Evolutionary conservation across 768 basidiomycete genomes (phyloP), one percentile per base, ranked within the genome.

Genomic region (Agaricus blazei): DNA sequence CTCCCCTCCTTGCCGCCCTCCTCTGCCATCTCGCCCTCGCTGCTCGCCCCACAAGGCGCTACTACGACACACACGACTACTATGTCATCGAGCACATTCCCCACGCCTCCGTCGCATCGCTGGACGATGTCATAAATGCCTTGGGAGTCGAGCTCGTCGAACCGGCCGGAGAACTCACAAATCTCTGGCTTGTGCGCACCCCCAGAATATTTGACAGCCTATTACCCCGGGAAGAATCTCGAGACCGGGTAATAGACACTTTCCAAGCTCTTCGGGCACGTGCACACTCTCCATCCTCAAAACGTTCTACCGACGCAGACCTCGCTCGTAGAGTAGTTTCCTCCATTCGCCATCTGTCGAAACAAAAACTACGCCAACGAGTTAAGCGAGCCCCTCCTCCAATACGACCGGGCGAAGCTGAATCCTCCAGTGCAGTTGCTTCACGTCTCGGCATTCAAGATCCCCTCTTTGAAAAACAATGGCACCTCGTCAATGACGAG

Each of bases 401-500:
- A 12, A 62, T 79, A 41, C 65, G 60, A 14, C 76, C 75, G 48
- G 48, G 23, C 23, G 54, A 44, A 4, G 26, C 43, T 14, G 60
- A 68, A 4, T 69, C 73, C 54, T 67, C 84, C 14, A 66, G 75
- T 42, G 76, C 68, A 6, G 73, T 87, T 37, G 86, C 83, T 8
- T 67, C 78, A 37, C 75, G 77, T 9, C 76, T 96, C 38, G 80
- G 76, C 19, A 85, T 99, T 57, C 62, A 73, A 26, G 96, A 98
- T 65, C 96, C 96, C 0, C 74, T 87, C 57, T 93, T 97, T 66
- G 65, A 76, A 14, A 69, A 81, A 56, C 96, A 98, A 75, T 98
- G 97, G 97, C 96, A 98, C 73, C 75, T 98, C 24, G 81, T 97
- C 58, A 98, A 99, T 71, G 84, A 89, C 57, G 80, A 90, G 34